Evolutionary conservation across 768 basidiomycete genomes (phyloP), one percentile per base, ranked within the genome.

Genomic region (Phlebiopsis gigantea): DNA sequence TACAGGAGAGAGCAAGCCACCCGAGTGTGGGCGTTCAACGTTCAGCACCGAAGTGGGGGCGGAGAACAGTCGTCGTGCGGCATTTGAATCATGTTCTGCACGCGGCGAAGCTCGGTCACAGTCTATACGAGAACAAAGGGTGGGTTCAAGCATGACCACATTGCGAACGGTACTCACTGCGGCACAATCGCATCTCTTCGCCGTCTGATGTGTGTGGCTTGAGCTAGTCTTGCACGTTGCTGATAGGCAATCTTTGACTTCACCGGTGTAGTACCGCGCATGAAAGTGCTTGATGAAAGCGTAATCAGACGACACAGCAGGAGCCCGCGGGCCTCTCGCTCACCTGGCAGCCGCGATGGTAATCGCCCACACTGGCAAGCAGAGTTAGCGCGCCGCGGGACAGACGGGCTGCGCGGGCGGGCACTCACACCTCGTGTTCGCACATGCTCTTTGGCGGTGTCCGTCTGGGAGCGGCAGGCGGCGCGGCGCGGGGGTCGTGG

Each of bases 271-370:
- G 61, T 72, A 74, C 49, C 71, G 73, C 52, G 66, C 71, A 55
- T 72, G 71, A 56, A 72, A 72, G 59, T 74, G 71, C 71, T 72
- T 22, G 14, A 25, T 17, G 17, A 6, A 21, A 6, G 22, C 39
- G 30, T 29, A 45, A 66, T 5, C 3, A 10, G 15, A n/a, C n/a
- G n/a, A 25, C 24, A 52, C 51, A 7, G 39, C 34, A 22, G 5
- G 39, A 34, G 29, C 6, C 4, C n/a, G 24, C 6, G 45, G 26
- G 12, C 5, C 19, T 46, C 17, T 19, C n/a, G 26, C 70, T 41
- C 56, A 72, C 71, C 30, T 70, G 71, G 54, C 71, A 72, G 22
- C 71, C 72, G 60, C 70, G 68, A 57, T 73, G 68, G 56, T 67
- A 72, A 46, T 72, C 71, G 43, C 71, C 71, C 25, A 74, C 68